Evolutionary conservation across 1,139 yeast genomes (phyloP), one percentile per base, ranked within the genome.

Genomic region (Arxiozyma heterogenica): DNA sequence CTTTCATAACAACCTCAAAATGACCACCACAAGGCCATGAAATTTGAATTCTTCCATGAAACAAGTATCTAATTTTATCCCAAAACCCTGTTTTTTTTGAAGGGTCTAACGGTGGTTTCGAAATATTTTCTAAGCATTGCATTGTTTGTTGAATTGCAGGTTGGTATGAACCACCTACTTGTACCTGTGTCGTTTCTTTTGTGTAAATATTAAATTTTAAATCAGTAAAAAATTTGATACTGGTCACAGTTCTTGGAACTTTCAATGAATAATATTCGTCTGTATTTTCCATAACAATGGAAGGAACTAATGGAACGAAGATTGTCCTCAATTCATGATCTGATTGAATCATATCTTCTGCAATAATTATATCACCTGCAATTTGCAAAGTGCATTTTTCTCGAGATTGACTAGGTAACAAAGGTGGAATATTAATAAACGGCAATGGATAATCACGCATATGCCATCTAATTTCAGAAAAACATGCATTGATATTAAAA

Each of bases 141-240:
- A 87, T 86, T 1, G 84, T 77, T 60, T 89, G 93, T 60, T 89
- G 91, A 44, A 91, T 78, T 1, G 90, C 94, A 44, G 95, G 91
- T 62, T 84, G 89, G 64, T 84, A 84, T 0, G 90, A 85, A 42
- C 84, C 83, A 34, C 96, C 95, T 95, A 96, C 90, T 0, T 88
- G 81, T 46, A 88, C 81, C 42, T 87, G 73, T 0, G 94, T 81
- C 0, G 93, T 83, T 9, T 70, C 68, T 21, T 74, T 72, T 0
- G 95, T 79, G 54, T 76, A 74, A 45, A 86, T 75, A 18, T 73
- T 75, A 56, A 87, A 75, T 15, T 73, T 70, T 58, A 89, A 66
- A 55, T 83, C 83, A 0, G 90, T 79, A 64, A 75, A 88, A 54
- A 86, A 71, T 65, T 91, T 90, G 46, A 89, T 83, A 0, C 94